Evolutionary conservation across 257 asterid genomes (phyloP).

Genomic region (Ehretia macrophylla): DNA sequence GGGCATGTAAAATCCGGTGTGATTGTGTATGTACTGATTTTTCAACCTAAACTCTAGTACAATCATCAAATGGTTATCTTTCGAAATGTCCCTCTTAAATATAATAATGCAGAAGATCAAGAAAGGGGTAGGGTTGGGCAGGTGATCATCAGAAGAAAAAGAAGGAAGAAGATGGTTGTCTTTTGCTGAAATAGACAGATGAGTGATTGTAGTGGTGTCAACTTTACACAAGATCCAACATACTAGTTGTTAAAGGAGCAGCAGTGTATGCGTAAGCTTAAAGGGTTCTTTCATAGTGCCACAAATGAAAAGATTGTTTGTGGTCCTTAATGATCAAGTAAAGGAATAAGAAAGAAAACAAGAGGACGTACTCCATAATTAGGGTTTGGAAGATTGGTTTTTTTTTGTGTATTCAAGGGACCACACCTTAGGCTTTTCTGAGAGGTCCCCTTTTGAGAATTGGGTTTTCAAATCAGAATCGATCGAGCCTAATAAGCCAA

Average conservation of each 20-base stretch:
- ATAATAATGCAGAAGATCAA: background rate
- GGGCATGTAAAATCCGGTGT: too few species aligned
- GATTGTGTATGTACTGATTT: too few species aligned
- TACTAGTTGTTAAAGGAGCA: conserved; percentile 6
- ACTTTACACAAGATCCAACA: conserved; percentile 42
- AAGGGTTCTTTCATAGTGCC: conserved; percentile 20
- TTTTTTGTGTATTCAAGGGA: conserved; percentile 23
- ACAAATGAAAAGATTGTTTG: conserved; percentile 19
- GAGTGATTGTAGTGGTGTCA: conserved; percentile 25
- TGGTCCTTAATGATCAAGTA: conserved; percentile 47
- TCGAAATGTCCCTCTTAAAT: background rate
- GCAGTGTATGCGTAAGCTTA: conserved; percentile 20
- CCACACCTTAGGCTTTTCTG: conserved; percentile 25
- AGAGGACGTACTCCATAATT: conserved; percentile 22
- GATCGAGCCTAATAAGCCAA: too few species aligned
- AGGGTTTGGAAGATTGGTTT: conserved; percentile 34
- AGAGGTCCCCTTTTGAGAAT: background rate
- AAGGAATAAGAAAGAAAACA: conserved; percentile 18
- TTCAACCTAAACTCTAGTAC: background rate
- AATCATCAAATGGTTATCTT: too few species aligned
- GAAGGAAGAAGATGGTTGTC: conserved; percentile 12
- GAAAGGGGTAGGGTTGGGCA: background rate
- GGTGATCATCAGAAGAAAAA: conserved; percentile 9
- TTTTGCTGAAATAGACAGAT: conserved; percentile 22
- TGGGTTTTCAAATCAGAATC: background rate